A percentile compares a stretch with the other conserved stretches of the same genome.
Conservation (phyloP, 2,329 filamentous ascomycete species). For the Verticillium dahliae region DNA sequence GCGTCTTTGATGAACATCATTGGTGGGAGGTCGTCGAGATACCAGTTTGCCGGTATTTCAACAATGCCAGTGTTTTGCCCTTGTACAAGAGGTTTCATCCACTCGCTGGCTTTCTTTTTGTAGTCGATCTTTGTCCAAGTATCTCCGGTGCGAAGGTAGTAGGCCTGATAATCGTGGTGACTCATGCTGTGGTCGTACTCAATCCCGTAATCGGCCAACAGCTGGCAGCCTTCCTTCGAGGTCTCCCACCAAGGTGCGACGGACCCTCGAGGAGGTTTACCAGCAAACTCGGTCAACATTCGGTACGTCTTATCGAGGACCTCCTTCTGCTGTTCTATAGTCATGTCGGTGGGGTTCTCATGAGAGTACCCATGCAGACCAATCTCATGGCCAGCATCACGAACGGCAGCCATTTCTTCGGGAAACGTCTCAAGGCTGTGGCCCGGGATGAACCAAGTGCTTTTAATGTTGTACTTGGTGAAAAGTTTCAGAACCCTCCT, state of each 20-base stretch:
- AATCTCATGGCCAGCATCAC: slow-evolving; percentile 41
- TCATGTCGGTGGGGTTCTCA: slow-evolving; percentile 68
- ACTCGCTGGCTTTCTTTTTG: slow-evolving; percentile 50
- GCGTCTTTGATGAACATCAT: slow-evolving; percentile 69
- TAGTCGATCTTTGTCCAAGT: slow-evolving; percentile 65
- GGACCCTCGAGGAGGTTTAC: slow-evolving; percentile 64
- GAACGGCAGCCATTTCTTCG: slow-evolving; percentile 33
- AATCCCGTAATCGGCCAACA: slow-evolving; percentile 60
- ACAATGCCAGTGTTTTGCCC: slow-evolving; percentile 57
- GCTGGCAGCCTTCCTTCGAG: slow-evolving; percentile 58
- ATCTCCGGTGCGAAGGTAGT: slow-evolving; percentile 58
- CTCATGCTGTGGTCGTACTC: slow-evolving; percentile 65
- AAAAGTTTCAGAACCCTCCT: slow-evolving; percentile 64
- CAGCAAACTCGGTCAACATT: slow-evolving; percentile 60
- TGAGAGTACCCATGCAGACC: slow-evolving; percentile 67
- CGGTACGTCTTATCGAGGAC: slow-evolving; percentile 69
- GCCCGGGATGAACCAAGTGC: slow-evolving; percentile 46
- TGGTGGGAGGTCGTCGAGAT: slow-evolving; percentile 57
- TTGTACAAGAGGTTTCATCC: slow-evolving; percentile 60
- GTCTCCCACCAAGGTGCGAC: slow-evolving; percentile 74
- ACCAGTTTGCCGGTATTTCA: slow-evolving; percentile 61
- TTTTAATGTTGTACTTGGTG: slow-evolving; percentile 65
- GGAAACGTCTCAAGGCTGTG: slow-evolving; percentile 43
- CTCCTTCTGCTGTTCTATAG: slow-evolving; percentile 66
- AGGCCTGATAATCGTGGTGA: slow-evolving; percentile 59